Evolutionary conservation across 192 early-diverging fungal species (phyloP), one percentile per base, ranked within the genome.

Genomic region (Coemansia sp.): DNA sequence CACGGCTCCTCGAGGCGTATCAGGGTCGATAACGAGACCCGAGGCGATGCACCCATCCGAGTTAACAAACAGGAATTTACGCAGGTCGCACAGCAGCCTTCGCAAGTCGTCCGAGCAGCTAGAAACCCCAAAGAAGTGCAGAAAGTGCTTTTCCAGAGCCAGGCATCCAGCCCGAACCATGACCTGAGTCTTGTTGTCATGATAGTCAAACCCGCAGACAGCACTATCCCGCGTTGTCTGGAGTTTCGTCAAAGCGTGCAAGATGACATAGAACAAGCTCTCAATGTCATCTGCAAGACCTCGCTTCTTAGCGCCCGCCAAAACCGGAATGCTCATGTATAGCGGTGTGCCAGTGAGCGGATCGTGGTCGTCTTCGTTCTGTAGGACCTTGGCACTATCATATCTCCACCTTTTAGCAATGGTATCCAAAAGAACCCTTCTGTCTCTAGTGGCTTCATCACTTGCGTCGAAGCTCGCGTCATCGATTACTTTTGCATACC

Each of bases 201-300:
- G 33, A 14, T 34, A 4, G 1, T 18, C 18, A 4, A 57, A 57
- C 24, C 55, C 55, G n/a, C 28, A 26, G 9, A 23, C 48, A 24
- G 24, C 48, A 24, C 24, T 7, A 23, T 51, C 48, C 24, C 2
- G 8, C 5, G 21, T 51, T 11, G 48, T 23, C 48, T 51, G 48
- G 21, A 51, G 48, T 9, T 7, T 9, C 21, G 24, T 9, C 48
- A 21, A 10, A 51, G 24, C 55, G 34, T 35, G n/a, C 31, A 57
- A 57, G 11, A 57, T 26, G 33, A 68, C 65, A 43, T 67, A 73
- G 40, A 73, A 61, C 0, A 61, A 33, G 26, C 65, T 63, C 57
- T 74, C 73, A 0, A 69, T 5, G 21, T 74, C 73, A 18, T 74
- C 55, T 0, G 57, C 20, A 5, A 74, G 18, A 3, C 62, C 36